Evolutionary conservation across 805 yeast species (phyloP).

Genomic region (Wickerhamomyces kurtzmanii): DNA sequence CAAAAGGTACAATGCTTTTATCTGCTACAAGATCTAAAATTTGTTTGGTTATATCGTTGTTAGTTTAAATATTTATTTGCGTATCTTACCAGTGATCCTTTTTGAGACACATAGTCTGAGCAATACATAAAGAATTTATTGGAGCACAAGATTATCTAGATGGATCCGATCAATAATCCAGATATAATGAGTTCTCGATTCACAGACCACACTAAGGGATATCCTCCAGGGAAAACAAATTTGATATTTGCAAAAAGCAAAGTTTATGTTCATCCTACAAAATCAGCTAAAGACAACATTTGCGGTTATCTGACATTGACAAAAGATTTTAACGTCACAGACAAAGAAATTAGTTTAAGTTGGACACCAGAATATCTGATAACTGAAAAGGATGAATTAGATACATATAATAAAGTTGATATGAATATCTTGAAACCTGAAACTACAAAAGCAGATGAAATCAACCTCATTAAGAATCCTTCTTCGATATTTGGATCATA

Average conservation of each 20-base stretch:
- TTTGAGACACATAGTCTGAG: no score
- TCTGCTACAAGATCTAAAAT: no score
- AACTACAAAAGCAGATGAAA: constrained; percentile 8
- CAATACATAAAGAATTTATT: no score
- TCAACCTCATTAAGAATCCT: constrained; percentile 38
- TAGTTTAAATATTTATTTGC: no score
- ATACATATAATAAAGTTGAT: constrained; percentile 40
- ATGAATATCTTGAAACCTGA: constrained; percentile 20
- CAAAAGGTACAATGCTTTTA: no score
- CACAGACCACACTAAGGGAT: no score
- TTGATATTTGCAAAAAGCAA: constrained; percentile 44
- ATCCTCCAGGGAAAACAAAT: constrained; percentile 12
- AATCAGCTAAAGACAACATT: constrained; percentile 64
- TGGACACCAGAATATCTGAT: constrained; percentile 57
- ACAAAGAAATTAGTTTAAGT: constrained; percentile 51
- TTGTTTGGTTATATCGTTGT: no score
- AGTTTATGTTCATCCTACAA: constrained; percentile 78
- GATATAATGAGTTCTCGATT: no score
- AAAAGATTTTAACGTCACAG: constrained; percentile 36
- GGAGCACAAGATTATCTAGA: no score
- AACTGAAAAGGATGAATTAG: constrained; percentile 33
- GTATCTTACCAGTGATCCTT: no score
- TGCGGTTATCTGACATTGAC: constrained; percentile 68
- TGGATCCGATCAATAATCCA: no score
- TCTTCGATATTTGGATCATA: constrained; percentile 36